Evolutionary conservation across 1,284 basidiomycete genomes (phyloP), one percentile per base, ranked within the genome.

Genomic region (Porodaedalea pini): DNA sequence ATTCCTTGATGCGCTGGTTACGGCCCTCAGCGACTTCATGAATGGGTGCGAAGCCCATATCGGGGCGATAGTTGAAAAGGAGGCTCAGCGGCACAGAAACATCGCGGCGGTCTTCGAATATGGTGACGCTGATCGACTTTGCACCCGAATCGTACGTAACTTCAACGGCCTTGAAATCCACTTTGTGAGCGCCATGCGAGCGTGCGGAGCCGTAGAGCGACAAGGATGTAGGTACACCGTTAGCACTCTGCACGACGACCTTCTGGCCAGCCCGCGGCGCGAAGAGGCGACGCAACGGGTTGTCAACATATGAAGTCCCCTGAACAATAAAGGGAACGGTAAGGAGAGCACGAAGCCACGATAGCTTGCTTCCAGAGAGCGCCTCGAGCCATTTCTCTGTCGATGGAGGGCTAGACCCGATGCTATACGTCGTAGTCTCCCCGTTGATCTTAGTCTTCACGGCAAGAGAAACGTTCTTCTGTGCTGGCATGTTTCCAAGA

Each of bases 1-100:
- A 95, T 65, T 88, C 82, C 77, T 98, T 98, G 79, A 99, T 97
- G 62, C 92, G 85, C 63, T 79, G 80, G 77, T 96, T 98, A 66
- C 96, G 89, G 62, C 83, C 91, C 13, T 84, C 79, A 25, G 86
- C 82, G 63, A 95, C 75, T 71, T 99, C 96, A 69, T 98, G 95
- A 66, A 99, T 94, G 31, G 96, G 94, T 3, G 92, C 91, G 65
- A 82, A 97, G 40, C 93, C 92, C 75, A 88, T 86, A 19, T 90
- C 86, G 13, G 95, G 94, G 67, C 88, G 85, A 77, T 98, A 98
- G 62, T 78, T 71, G 81, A 94, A 98, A 64, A 85, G 78, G 66
- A 99, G 83, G 52, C 75, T 70, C 36, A 99, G 85, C 11, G 95
- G 92, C 21, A 98, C 84, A 1, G 89, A 78, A 48, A 81, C 79